These are phyloP conservation scores for Talaromyces albobiverticillius DNA, from an alignment of 2,329 filamentous ascomycete species.

Conservation along the genomic window DNA sequence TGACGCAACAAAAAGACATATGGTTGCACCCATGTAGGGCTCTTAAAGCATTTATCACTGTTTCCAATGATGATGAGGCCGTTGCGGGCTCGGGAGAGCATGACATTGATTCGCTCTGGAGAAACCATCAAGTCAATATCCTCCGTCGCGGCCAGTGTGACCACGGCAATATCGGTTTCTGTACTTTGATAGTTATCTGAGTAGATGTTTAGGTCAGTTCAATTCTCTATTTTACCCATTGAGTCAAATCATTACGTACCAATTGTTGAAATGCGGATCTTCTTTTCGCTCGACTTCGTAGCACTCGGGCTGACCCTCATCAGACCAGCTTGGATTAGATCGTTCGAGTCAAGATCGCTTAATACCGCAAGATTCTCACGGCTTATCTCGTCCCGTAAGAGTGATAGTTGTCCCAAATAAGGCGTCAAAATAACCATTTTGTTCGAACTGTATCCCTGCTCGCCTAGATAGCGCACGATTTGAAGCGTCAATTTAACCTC, in stretches of 20 bases:
- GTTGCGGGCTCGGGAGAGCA: constrained; percentile 65
- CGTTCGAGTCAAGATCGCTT: constrained; percentile 65
- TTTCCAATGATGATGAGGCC: constrained; percentile 69
- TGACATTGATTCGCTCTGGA: constrained; percentile 66
- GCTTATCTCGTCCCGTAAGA: constrained; percentile 55
- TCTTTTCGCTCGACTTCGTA: background rate
- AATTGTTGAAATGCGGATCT: background rate
- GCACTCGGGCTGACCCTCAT: constrained; percentile 43
- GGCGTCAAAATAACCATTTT: constrained; percentile 68
- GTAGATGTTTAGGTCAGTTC: no score
- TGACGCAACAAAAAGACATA: no score
- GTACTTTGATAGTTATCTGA: background rate
- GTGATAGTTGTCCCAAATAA: constrained; percentile 65
- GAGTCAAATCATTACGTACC: no score
- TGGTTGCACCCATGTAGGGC: no score
- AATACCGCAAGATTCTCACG: constrained; percentile 62
- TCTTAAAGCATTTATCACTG: constrained; percentile 61
- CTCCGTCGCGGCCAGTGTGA: constrained; percentile 55
- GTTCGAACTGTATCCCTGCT: constrained; percentile 66
- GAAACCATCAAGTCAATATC: constrained; percentile 70
- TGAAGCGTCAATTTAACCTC: constrained; percentile 66
- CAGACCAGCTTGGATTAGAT: constrained; percentile 62
- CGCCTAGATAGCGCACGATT: constrained; percentile 63
- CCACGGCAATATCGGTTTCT: constrained; percentile 62
- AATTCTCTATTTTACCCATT: no score